A percentile compares a stretch with the other conserved stretches of the same genome.
phyloP scores from a whole-genome alignment of 192 early-diverging fungal genomes.

The Coemansia sp. region DNA sequence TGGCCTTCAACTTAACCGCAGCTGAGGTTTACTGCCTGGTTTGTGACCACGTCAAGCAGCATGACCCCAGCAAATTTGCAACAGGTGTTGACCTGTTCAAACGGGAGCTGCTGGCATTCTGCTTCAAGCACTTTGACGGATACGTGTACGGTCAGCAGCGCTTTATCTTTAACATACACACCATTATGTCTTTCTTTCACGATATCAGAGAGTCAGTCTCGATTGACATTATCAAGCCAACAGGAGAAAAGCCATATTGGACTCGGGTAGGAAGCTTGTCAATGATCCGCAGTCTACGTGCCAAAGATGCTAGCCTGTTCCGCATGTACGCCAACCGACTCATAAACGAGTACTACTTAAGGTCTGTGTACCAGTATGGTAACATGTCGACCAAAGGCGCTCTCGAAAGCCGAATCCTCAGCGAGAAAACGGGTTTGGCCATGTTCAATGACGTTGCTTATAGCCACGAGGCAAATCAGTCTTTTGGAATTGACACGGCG shows the following conservation, averaged over 20 bases:
- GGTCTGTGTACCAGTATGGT: background rate
- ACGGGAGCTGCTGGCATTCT: background rate
- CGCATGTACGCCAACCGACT: background rate
- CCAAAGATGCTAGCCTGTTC: background rate
- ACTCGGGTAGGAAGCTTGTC: background rate
- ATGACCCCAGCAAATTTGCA: background rate
- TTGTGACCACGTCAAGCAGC: background rate
- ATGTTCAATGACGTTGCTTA: background rate
- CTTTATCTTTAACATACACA: background rate
- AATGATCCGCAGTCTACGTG: background rate
- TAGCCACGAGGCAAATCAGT: background rate
- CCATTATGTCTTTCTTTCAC: background rate
- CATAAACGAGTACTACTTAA: background rate
- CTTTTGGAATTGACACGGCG: background rate
- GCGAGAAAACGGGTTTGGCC: background rate
- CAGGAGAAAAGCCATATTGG: background rate
- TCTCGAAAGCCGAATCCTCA: background rate
- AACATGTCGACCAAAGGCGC: background rate
- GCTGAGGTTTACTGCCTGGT: background rate
- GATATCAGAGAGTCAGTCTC: background rate
- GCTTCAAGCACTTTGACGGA: background rate
- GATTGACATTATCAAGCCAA: background rate
- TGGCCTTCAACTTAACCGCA: background rate
- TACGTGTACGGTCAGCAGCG: background rate
- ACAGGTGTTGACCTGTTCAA: background rate